These are phyloP conservation scores for Leccinum disarticulatum DNA, from an alignment of 768 basidiomycete genomes.

Conservation along the genomic window DNA sequence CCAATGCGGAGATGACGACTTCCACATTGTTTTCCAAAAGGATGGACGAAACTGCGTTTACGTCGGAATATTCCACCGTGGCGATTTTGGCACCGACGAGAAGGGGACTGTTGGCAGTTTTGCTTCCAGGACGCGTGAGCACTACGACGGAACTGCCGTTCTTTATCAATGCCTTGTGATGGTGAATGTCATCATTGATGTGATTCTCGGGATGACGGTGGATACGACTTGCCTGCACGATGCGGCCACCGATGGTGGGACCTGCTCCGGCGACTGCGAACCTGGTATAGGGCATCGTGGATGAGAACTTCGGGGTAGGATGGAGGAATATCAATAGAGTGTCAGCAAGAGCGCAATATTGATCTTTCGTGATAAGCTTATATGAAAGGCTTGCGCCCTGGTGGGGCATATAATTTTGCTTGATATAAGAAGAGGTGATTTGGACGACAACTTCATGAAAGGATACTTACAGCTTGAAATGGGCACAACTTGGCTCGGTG, in stretches of 20 bases:
- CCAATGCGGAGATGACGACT: slow-evolving; percentile 36
- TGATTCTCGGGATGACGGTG: background rate
- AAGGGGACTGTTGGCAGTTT: slow-evolving; percentile 15
- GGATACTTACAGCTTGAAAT: too few species aligned
- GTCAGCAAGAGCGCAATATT: background rate
- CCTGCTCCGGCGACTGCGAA: slow-evolving; percentile 39
- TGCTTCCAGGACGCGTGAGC: slow-evolving; percentile 25
- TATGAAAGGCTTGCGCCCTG: too few species aligned
- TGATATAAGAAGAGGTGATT: too few species aligned
- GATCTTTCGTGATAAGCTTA: too few species aligned
- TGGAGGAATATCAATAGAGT: background rate
- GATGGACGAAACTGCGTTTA: slow-evolving; percentile 23
- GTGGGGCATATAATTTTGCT: too few species aligned
- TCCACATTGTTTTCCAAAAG: slow-evolving; percentile 34
- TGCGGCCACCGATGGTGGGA: slow-evolving; percentile 36
- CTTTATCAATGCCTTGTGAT: slow-evolving; percentile 21
- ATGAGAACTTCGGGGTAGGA: background rate
- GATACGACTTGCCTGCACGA: slow-evolving; percentile 25
- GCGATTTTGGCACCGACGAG: slow-evolving; percentile 26
- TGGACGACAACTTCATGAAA: too few species aligned
- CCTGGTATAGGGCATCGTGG: slow-evolving; percentile 31
- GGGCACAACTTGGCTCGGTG: too few species aligned
- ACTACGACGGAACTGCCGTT: slow-evolving; percentile 26
- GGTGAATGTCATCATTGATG: background rate
- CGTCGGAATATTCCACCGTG: slow-evolving; percentile 29